These are phyloP conservation scores for Saprolegnia parasitica DNA, from an alignment of 352 stramenopile species.

Conservation along the genomic window DNA sequence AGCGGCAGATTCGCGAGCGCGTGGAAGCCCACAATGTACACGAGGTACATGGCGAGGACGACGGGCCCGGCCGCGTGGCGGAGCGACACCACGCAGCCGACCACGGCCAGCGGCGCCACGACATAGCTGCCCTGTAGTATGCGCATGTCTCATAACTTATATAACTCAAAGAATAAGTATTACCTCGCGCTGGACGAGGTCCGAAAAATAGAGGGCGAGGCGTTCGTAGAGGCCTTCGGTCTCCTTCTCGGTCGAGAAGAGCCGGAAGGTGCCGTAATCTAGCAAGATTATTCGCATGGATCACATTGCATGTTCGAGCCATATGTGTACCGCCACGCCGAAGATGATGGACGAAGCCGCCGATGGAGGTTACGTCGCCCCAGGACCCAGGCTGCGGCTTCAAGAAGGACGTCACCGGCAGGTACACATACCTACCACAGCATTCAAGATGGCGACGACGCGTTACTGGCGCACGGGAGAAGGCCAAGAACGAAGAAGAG, in stretches of 20 bases:
- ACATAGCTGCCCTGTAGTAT: slow-evolving; percentile 28
- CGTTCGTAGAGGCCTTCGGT: slow-evolving; percentile 72
- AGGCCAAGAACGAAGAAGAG: slow-evolving; percentile 75
- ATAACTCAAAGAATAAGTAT: slow-evolving; percentile 24
- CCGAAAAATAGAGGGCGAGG: slow-evolving; percentile 60
- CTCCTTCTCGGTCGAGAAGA: slow-evolving; percentile 75
- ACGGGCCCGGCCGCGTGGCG: slow-evolving; percentile 26
- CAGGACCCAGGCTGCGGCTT: slow-evolving; percentile 87
- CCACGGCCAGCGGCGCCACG: slow-evolving; percentile 25
- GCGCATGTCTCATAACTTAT: neutral
- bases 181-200: slow-evolving; percentile 56
- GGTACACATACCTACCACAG: slow-evolving; percentile 47
- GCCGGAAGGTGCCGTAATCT: slow-evolving; percentile 92
- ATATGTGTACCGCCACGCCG: slow-evolving; percentile 39
- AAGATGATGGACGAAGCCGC: slow-evolving; percentile 89
- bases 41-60: slow-evolving; percentile 56
- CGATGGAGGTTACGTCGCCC: slow-evolving; percentile 84
- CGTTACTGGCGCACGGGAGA: slow-evolving; percentile 51
- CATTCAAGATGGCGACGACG: neutral
- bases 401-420: slow-evolving; percentile 65
- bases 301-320: too few species aligned
- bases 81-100: neutral
- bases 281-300: too few species aligned
- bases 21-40: slow-evolving; percentile 95
- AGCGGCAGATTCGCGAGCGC: slow-evolving; percentile 92